Evolutionary conservation across 768 basidiomycete species (phyloP).

Genomic region (Piloderma croceum): DNA sequence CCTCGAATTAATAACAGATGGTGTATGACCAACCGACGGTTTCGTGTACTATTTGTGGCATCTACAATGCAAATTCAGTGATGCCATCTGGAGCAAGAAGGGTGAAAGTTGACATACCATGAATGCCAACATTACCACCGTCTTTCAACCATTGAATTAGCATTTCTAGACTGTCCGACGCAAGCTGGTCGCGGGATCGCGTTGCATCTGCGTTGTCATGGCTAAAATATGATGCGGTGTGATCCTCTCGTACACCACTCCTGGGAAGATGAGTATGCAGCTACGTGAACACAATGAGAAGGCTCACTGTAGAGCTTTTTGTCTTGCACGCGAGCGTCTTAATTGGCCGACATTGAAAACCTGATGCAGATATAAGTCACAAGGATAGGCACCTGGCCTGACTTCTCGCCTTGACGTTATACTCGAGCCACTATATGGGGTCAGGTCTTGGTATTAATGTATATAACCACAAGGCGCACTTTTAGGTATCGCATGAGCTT

Average conservation of each 20-base stretch:
- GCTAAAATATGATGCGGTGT: slow-evolving; percentile 87
- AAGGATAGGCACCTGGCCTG: neutral
- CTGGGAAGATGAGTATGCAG: slow-evolving; percentile 26
- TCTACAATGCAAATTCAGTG: slow-evolving; percentile 42
- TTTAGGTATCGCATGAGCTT: slow-evolving; percentile 95
- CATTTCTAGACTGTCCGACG: slow-evolving; percentile 90
- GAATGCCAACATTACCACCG: slow-evolving; percentile 96
- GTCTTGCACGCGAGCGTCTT: slow-evolving; percentile 76
- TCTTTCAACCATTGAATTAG: slow-evolving; percentile 91
- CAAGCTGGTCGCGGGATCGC: slow-evolving; percentile 71
- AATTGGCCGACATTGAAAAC: slow-evolving; percentile 99
- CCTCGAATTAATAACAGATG: neutral
- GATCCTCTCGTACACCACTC: slow-evolving; percentile 84
- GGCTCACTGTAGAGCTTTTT: slow-evolving; percentile 67
- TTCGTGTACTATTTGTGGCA: slow-evolving; percentile 88
- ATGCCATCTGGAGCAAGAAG: too few species aligned
- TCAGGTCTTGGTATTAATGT: slow-evolving; percentile 10
- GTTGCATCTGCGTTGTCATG: slow-evolving; percentile 77
- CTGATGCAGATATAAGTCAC: slow-evolving; percentile 33
- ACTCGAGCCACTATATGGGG: slow-evolving; percentile 85
- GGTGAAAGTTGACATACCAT: slow-evolving; percentile 50
- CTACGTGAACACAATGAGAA: neutral
- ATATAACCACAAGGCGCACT: slow-evolving; percentile 39
- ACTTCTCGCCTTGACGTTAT: slow-evolving; percentile 73
- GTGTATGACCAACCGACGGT: slow-evolving; percentile 49